Base-by-base conservation (phyloP, 1,284 basidiomycete genomes). In the Coriolopsis trogii region DNA sequence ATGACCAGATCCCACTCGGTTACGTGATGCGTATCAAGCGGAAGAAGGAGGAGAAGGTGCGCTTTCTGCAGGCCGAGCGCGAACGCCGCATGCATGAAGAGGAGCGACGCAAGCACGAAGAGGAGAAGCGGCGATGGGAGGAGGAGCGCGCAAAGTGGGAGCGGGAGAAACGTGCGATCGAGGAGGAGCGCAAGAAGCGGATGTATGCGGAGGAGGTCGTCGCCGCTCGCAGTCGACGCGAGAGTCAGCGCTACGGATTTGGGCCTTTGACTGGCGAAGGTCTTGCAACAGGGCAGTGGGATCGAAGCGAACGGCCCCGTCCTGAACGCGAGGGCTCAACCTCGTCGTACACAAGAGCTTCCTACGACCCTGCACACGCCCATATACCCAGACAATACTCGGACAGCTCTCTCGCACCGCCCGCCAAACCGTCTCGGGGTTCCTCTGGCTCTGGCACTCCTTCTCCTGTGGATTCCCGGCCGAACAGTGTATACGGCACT, bases 41-140 rank as follows among this genome's bases (percentile, higher is more conserved):
- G 72, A 81, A 81, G 60, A 81, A 82, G 42, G 85, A 87, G 66
- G 81, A 87, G 68, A 89, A 88, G 70, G 82, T 80, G 39, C 77
- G 70, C 28, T 89, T 90, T 61, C 71, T 90, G 58, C 78, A 75
- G 45, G 77, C 78, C 62, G 80, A 89, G 63, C 77, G 77, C 50
- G 75, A 80, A 51, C 75, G 74, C 41, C 77, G 85, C 16, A 70
- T 71, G 41, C 70, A 79, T 49, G 80, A 83, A 52, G 76, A 79
- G 50, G 80, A 80, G 58, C 67, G 77, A 48, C 63, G 62, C 29
- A 70, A 67, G 53, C 73, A 71, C 51, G 81, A 84, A 50, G 70
- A 69, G 26, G 78, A 82, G 62, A 71, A 71, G 42, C 69, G 64
- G 31, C 72, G 75, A 43, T 77, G 76, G 71, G 83, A 85, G 62